Conservation (phyloP, 805 yeast species). For the Spathaspora arborariae region DNA sequence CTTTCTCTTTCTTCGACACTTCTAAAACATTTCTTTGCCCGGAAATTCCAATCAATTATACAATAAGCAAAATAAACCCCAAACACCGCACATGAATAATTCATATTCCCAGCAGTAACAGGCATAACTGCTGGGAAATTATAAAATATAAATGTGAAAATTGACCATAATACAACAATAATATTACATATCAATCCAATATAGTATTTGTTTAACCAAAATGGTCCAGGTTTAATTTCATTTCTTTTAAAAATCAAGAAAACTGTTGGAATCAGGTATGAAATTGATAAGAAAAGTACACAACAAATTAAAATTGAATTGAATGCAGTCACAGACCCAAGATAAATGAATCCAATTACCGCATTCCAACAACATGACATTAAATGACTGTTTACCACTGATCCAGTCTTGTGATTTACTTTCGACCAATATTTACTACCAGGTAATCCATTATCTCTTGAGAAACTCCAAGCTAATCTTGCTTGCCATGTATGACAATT, state of each 20-base stretch:
- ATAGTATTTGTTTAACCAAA: conserved; percentile 60
- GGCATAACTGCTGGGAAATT: conserved; percentile 66
- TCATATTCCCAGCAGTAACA: conserved; percentile 59
- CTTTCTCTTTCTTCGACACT: conserved; percentile 20
- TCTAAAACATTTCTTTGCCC: conserved; percentile 24
- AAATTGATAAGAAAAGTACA: conserved; percentile 52
- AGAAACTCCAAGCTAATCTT: conserved; percentile 63
- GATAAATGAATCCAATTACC: conserved; percentile 55
- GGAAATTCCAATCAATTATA: conserved; percentile 49
- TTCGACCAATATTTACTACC: conserved; percentile 48
- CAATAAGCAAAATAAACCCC: conserved; percentile 42
- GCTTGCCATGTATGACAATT: conserved; percentile 68
- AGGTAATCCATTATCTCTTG: conserved; percentile 62
- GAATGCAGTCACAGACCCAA: conserved; percentile 67
- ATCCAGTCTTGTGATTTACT: conserved; percentile 43
- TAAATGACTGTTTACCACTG: conserved; percentile 59
- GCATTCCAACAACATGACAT: conserved; percentile 52
- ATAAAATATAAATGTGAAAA: conserved; percentile 57
- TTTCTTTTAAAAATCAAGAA: conserved; percentile 48
- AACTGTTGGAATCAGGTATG: conserved; percentile 53
- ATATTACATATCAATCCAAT: conserved; percentile 50
- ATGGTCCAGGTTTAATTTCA: conserved; percentile 58
- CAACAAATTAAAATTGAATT: conserved; percentile 62
- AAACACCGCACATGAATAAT: conserved; percentile 48
- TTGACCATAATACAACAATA: conserved; percentile 53